phyloP scores from a whole-genome alignment of 495 filamentous ascomycete species.

The Lichina pygmaea region DNA sequence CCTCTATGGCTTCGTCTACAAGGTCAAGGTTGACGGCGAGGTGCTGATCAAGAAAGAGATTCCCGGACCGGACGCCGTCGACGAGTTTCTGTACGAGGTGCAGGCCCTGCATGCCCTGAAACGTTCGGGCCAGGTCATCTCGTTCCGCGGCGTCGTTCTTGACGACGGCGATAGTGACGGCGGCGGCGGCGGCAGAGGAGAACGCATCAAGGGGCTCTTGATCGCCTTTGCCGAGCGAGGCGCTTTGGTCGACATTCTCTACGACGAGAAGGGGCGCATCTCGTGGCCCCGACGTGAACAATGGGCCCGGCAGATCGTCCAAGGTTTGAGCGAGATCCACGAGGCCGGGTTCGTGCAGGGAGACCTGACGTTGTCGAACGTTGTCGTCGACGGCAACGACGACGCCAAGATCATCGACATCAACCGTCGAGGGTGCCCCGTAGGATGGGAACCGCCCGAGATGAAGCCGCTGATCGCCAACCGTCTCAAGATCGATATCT shows the following conservation, averaged over 20 bases:
- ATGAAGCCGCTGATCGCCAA: slow-evolving; percentile 66
- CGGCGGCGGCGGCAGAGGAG: slow-evolving; percentile 24
- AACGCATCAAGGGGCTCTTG: slow-evolving; percentile 64
- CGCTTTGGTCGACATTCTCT: slow-evolving; percentile 73
- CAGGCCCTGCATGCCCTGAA: slow-evolving; percentile 65
- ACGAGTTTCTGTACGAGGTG: slow-evolving; percentile 94
- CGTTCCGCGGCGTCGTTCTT: slow-evolving; percentile 70
- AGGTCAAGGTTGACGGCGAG: slow-evolving; percentile 40
- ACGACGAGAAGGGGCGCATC: slow-evolving; percentile 36
- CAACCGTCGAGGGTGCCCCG: slow-evolving; percentile 82
- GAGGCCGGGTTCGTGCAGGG: slow-evolving; percentile 94
- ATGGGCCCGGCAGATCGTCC: slow-evolving; percentile 84
- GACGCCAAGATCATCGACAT: slow-evolving; percentile 97
- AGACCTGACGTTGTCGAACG: slow-evolving; percentile 91
- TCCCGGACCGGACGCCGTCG: slow-evolving; percentile 80
- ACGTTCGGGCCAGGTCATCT: slow-evolving; percentile 51
- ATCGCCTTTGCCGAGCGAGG: slow-evolving; percentile 78
- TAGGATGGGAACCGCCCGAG: slow-evolving; percentile 95
- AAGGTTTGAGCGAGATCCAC: slow-evolving; percentile 75
- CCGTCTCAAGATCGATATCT: slow-evolving; percentile 87
- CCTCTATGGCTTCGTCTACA: slow-evolving; percentile 93
- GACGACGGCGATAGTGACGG: slow-evolving; percentile 37
- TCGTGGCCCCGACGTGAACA: slow-evolving; percentile 54
- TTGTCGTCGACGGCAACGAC: slow-evolving; percentile 65
- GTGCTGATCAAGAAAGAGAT: slow-evolving; percentile 94